Evolutionary conservation across 768 basidiomycete species (phyloP), one percentile per base, ranked within the genome.

Genomic region (Leccinum ochraceum): DNA sequence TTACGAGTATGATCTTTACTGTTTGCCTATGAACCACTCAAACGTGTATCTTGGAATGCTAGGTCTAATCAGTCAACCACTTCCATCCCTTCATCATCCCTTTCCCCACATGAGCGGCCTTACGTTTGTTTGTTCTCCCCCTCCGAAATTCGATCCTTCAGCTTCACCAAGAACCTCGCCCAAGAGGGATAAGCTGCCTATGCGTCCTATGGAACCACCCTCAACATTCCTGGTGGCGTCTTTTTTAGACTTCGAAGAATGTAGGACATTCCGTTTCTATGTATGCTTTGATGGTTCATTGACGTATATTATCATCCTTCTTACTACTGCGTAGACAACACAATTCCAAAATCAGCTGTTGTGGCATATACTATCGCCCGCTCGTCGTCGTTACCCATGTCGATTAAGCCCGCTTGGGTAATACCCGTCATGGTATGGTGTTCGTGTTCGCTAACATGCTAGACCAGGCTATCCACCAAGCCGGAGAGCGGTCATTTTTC

Each of bases 221-320:
- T 24, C 75, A 44, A 71, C 84, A 10, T 83, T 81, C 64, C 70
- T 91, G 6, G 77, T 81, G 10, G 78, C 80, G 22, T 81, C 77
- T 54, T 84, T 79, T 61, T 71, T 87, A n/a, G 81, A 89, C 60
- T 85, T 86, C 53, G 80, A 79, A 52, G 81, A 86, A 60, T 87
- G 89, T 90, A 71, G 63, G 83, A 62, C 37, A 39, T 57, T 36
- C 28, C 52, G 59, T 20, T 56, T 57, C 6, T 28, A 49, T 32
- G 24, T 13, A 34, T 30, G 17, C 39, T 52, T 50, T 16, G 34
- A 52, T 11, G 24, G 28, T 26, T 34, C 10, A 36, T 46, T 58
- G 30, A 61, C 46, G 57, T 58, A 24, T 32, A 30, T 53, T 16
- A 44, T 59, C 52, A 80, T 79, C 77, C 62, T 60, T 67, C 16